phyloP scores from a whole-genome alignment of 139 green algal genomes.

The Picochlorum sp. region DNA sequence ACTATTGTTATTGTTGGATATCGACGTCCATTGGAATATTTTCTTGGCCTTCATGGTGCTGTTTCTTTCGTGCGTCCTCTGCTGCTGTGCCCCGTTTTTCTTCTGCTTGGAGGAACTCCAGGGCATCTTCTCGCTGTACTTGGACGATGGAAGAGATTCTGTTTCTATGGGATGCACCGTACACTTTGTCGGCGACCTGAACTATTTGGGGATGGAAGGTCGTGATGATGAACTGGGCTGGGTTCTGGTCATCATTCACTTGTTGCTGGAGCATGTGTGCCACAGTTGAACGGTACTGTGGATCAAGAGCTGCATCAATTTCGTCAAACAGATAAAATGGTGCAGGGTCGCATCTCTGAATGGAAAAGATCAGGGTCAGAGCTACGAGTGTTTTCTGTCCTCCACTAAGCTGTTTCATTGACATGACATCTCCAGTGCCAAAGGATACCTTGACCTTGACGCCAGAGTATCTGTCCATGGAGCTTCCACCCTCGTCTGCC shows the following conservation, averaged over 20 bases:
- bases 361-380: slow-evolving; percentile 96
- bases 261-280: slow-evolving; percentile 73
- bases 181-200: slow-evolving; percentile 73
- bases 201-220: slow-evolving; percentile 96
- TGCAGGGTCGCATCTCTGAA: slow-evolving; percentile 92
- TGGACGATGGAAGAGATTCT: slow-evolving; percentile 41
- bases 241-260: slow-evolving; percentile 48
- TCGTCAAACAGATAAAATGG: slow-evolving; percentile 99
- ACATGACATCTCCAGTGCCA: slow-evolving; percentile 68
- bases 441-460: slow-evolving; percentile 87
- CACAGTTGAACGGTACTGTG: slow-evolving; percentile 83
- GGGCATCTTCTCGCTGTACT: slow-evolving; percentile 55
- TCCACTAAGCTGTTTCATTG: slow-evolving; percentile 84
- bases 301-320: slow-evolving; percentile 96
- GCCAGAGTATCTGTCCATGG: slow-evolving; percentile 71
- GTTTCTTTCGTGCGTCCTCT: too few relatives aligned
- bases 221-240: slow-evolving; percentile 95
- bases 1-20: not conserved
- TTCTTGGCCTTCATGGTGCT: not conserved
- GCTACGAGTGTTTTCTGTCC: slow-evolving; percentile 98
- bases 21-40: not conserved
- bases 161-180: slow-evolving; percentile 84
- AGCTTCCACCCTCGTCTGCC: slow-evolving; percentile 13
- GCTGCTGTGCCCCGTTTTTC: slow-evolving; percentile 13
- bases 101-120: slow-evolving; percentile 65